Conservation (phyloP, 768 basidiomycete genomes). For the Agaricus subrufescens region DNA sequence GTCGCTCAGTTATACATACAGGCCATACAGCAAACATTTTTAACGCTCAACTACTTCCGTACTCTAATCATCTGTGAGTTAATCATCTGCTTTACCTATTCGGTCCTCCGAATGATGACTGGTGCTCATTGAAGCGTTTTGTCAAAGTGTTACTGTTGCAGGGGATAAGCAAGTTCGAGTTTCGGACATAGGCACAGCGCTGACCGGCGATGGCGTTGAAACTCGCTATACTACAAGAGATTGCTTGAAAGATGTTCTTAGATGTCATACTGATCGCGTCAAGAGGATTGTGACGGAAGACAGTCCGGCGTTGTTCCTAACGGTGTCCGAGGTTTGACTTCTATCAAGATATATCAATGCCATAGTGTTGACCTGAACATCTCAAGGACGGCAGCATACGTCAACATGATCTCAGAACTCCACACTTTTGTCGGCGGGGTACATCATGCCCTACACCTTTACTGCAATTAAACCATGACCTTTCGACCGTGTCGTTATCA, state of each 20-base stretch:
- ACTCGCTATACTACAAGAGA: constrained; percentile 41
- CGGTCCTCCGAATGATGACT: constrained; percentile 6
- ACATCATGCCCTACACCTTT: constrained; percentile 65
- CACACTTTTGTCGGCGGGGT: constrained; percentile 55
- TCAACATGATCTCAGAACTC: constrained; percentile 77
- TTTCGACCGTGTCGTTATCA: constrained; percentile 74
- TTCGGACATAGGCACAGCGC: constrained; percentile 57
- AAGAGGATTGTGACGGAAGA: constrained; percentile 81
- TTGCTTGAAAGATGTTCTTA: constrained; percentile 48
- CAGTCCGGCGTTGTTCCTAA: constrained; percentile 70
- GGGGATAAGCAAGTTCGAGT: constrained; percentile 75
- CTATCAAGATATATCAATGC: neutral
- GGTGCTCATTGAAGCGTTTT: constrained; percentile 11
- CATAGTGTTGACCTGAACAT: neutral
- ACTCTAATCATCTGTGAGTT: constrained; percentile 71
- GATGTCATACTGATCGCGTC: constrained; percentile 68
- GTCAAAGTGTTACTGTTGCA: constrained; percentile 61
- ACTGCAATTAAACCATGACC: constrained; percentile 55
- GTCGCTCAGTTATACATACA: constrained; percentile 65
- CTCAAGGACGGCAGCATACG: constrained; percentile 79
- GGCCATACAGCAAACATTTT: constrained; percentile 86
- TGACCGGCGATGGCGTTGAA: constrained; percentile 35
- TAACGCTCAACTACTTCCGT: constrained; percentile 74
- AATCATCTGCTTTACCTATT: neutral
- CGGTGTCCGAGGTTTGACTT: constrained; percentile 59